These are phyloP conservation scores for Monsonia emarginata DNA, from an alignment of 441 rosid species.

Conservation along the genomic window DNA sequence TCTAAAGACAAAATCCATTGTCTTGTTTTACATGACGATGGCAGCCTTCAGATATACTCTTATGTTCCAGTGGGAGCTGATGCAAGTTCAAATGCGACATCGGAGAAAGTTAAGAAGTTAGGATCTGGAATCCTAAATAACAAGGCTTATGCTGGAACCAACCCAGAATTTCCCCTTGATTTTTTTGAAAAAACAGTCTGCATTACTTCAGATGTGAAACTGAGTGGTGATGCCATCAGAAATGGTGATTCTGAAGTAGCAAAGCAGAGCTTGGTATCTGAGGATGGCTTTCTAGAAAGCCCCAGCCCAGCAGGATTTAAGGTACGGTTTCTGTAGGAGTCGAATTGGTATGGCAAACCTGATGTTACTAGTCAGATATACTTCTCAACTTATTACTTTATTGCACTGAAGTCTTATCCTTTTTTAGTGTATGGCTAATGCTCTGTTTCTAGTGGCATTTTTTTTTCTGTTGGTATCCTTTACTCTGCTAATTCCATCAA, in stretches of 20 bases:
- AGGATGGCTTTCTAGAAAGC: conserved; percentile 95
- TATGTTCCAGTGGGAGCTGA: conserved; percentile 63
- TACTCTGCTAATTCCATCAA: background rate
- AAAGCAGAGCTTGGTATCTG: conserved; percentile 83
- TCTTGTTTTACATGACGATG: conserved; percentile 96
- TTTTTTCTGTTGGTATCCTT: background rate
- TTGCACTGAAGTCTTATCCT: background rate
- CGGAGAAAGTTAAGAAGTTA: conserved; percentile 83
- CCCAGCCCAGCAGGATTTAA: conserved; percentile 84
- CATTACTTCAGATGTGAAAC: conserved; percentile 90
- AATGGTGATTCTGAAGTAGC: conserved; percentile 95
- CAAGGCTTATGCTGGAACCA: conserved; percentile 73
- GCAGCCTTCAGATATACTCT: conserved; percentile 98
- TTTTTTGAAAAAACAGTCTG: conserved; percentile 95
- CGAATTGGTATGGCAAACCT: background rate
- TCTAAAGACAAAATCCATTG: conserved; percentile 90
- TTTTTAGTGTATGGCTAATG: conserved; percentile 1
- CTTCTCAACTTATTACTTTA: background rate
- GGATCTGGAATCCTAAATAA: conserved; percentile 81
- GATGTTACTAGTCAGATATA: background rate
- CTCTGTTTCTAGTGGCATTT: background rate
- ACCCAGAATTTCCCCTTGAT: conserved; percentile 95
- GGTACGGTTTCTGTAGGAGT: conserved; percentile 36
- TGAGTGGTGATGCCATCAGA: conserved; percentile 89
- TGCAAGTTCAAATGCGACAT: conserved; percentile 51